Conservation (phyloP, 73 alveolate species). For the Paramecium caudatum region DNA sequence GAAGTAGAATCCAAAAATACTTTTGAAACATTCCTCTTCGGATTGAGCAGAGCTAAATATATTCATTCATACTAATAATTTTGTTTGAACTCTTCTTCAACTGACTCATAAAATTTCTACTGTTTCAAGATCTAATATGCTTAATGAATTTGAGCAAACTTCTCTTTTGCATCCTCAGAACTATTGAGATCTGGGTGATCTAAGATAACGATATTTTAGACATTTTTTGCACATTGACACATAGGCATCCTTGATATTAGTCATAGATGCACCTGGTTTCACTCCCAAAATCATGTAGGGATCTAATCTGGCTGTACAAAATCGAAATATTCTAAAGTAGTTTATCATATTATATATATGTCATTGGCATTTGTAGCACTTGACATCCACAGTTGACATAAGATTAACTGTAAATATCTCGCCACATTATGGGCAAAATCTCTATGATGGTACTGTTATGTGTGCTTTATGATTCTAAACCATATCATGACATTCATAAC, state of each 20-base stretch:
- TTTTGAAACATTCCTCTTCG: constrained; percentile 5
- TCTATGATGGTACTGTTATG: constrained; percentile 34
- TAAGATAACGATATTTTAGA: not conserved
- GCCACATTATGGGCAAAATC: constrained; percentile 39
- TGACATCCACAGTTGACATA: constrained; percentile 62
- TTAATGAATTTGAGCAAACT: not conserved
- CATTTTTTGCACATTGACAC: not conserved
- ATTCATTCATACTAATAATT: constrained; percentile 5
- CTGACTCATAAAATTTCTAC: not conserved
- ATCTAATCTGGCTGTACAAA: not conserved
- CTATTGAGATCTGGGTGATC: constrained; percentile 11
- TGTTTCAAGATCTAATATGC: not conserved
- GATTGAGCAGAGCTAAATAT: not conserved
- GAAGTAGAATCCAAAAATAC: not conserved
- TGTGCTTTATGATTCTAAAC: constrained; percentile 47
- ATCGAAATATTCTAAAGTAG: constrained; percentile 37
- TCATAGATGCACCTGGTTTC: not conserved
- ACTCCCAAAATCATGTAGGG: not conserved
- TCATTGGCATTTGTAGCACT: constrained; percentile 45
- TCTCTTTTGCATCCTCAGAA: constrained; percentile 6
- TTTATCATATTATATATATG: not conserved
- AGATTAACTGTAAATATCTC: constrained; percentile 44
- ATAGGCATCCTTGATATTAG: not conserved
- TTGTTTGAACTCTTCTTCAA: constrained; percentile 1
- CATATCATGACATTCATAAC: constrained; percentile 67